A percentile compares a stretch with the other conserved stretches of the same genome.
phyloP scores from a whole-genome alignment of 176 grass and related monocot species.

The Zea luxurians region DNA sequence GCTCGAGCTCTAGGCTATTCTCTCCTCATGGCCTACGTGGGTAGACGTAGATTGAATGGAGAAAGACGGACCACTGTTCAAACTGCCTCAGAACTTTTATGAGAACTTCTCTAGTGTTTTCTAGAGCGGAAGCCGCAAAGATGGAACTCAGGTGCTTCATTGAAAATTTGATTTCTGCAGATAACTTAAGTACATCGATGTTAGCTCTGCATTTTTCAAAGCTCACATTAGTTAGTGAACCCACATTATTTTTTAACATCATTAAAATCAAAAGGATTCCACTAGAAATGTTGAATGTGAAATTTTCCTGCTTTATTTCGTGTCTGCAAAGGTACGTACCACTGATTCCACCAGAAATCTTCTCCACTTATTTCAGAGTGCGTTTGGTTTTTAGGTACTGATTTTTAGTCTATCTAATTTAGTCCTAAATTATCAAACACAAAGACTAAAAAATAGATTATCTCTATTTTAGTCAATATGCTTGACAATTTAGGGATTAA shows the following conservation, averaged over 20 bases:
- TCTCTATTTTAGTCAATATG: too few relatives aligned
- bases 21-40: conserved; percentile 15
- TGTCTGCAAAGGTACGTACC: neutral
- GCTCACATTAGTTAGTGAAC: neutral
- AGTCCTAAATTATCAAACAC: too few relatives aligned
- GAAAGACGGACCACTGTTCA: neutral
- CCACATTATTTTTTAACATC: neutral
- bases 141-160: neutral
- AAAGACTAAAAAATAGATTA: too few relatives aligned
- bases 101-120: neutral
- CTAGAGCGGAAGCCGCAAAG: conserved; percentile 4
- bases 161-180: neutral
- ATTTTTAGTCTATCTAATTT: too few relatives aligned
- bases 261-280: neutral
- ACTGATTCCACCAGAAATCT: neutral
- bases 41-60: conserved; percentile 11
- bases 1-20: conserved; percentile 33
- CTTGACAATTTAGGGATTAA: too few relatives aligned
- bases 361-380: neutral
- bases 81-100: conserved; percentile 15
- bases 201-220: neutral
- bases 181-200: neutral
- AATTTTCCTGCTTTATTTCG: neutral
- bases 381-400: too few relatives aligned
- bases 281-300: neutral